phyloP scores from a whole-genome alignment of 257 asterid genomes.

The Nemophila menziesii region DNA sequence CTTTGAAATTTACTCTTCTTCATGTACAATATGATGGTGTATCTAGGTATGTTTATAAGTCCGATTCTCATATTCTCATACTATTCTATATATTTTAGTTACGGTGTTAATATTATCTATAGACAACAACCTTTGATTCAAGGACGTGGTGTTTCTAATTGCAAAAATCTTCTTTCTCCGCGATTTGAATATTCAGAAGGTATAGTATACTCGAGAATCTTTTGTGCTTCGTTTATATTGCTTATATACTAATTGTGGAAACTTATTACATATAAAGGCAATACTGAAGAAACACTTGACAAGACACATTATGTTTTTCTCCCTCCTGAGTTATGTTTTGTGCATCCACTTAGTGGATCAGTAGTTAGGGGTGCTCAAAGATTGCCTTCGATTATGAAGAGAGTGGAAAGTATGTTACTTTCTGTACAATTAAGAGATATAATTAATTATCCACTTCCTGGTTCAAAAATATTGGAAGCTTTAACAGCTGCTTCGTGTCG shows the following conservation, averaged over 20 bases:
- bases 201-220: constrained; percentile 21
- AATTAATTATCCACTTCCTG: constrained; percentile 64
- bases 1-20: constrained; percentile 16
- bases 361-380: constrained; percentile 95
- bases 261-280: constrained; percentile 43
- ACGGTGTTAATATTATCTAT: constrained; percentile 76
- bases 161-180: constrained; percentile 95
- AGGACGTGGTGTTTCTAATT: constrained; percentile 96
- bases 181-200: constrained; percentile 90
- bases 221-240: constrained; percentile 13
- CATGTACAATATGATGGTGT: constrained; percentile 24
- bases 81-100: constrained; percentile 41
- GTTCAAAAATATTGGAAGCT: constrained; percentile 87
- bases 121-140: constrained; percentile 79
- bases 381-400: constrained; percentile 90
- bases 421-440: constrained; percentile 83
- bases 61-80: too few species aligned
- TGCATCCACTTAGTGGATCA: constrained; percentile 90
- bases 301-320: constrained; percentile 92
- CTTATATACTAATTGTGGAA: constrained; percentile 9
- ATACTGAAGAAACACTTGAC: constrained; percentile 60
- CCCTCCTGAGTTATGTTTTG: constrained; percentile 93
- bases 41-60: constrained; percentile 25
- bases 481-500: constrained; percentile 96
- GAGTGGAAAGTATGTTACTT: constrained; percentile 90